Percentiles rank a stretch among this genome's conserved stretches.
These are phyloP conservation scores for Mycogone perniciosa DNA, from an alignment of 2,329 filamentous ascomycete species.

Conservation along the genomic window DNA sequence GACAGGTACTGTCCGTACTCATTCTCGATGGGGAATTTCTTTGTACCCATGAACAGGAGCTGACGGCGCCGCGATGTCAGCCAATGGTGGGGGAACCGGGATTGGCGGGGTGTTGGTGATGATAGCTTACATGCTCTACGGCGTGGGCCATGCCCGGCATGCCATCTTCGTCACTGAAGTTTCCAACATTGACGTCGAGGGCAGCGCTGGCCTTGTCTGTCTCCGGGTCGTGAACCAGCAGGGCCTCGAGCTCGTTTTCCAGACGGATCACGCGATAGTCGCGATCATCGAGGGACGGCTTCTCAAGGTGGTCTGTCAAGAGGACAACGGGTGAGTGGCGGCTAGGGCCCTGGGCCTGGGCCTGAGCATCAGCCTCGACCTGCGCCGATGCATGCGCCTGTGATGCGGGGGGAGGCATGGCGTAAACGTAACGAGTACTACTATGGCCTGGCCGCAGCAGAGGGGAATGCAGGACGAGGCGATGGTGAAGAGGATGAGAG, in stretches of 20 bases:
- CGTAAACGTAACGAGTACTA: background rate
- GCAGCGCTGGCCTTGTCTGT: conserved; percentile 96
- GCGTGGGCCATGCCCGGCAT: conserved; percentile 95
- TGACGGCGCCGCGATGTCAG: conserved; percentile 22
- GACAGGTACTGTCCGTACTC: conserved; percentile 92
- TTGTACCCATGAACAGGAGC: conserved; percentile 95
- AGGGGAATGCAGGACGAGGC: conserved; percentile 3
- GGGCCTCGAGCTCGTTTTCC: conserved; percentile 78
- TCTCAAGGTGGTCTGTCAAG: conserved; percentile 69
- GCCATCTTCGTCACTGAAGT: conserved; percentile 83
- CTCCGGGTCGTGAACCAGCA: conserved; percentile 87
- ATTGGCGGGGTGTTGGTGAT: background rate
- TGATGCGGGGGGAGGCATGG: conserved; percentile 9
- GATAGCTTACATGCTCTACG: conserved; percentile 69
- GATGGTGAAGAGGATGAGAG: background rate
- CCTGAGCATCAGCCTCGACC: conserved; percentile 9
- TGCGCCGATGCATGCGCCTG: conserved; percentile 8
- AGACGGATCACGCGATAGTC: conserved; percentile 82
- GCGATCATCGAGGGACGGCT: conserved; percentile 77
- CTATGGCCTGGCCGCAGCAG: background rate
- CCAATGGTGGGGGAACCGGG: background rate
- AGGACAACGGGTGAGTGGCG: conserved; percentile 28
- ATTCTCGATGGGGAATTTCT: conserved; percentile 95
- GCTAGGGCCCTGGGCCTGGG: conserved; percentile 13
- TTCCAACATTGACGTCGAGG: conserved; percentile 92